Evolutionary conservation across 106 monocot genomes (phyloP).

Genomic region (Allium sativum): DNA sequence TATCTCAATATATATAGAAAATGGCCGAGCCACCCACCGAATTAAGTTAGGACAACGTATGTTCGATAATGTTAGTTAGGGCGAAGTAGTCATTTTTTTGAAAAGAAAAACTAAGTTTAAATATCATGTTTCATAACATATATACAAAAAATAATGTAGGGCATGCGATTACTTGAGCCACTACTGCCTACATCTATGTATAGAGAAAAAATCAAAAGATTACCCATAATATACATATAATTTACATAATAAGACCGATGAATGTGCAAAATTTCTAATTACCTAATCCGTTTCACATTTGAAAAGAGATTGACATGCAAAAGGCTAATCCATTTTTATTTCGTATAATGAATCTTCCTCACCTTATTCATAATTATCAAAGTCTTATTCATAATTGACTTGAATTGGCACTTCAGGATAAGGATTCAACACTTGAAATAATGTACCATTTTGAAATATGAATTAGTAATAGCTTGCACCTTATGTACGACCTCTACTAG

Average conservation of each 20-base stretch:
- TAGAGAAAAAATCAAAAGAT: not conserved
- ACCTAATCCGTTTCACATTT: constrained; percentile 91
- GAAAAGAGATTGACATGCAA: constrained; percentile 51
- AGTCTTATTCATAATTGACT: constrained; percentile 10
- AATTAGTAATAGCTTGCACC: constrained; percentile 48
- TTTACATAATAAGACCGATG: no score
- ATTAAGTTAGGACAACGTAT: no score
- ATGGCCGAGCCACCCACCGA: no score
- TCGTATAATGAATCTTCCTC: constrained; percentile 44
- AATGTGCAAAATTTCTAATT: not conserved
- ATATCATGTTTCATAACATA: no score
- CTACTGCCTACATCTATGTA: no score
- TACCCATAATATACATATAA: no score
- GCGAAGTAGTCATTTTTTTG: no score
- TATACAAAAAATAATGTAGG: no score
- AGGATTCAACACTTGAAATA: constrained; percentile 42
- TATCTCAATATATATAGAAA: constrained; percentile 25
- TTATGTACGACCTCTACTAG: constrained; percentile 65
- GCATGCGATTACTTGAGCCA: no score
- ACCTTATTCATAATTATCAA: constrained; percentile 7
- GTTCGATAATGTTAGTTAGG: no score
- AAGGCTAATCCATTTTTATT: constrained; percentile 27
- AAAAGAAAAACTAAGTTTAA: no score
- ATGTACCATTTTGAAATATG: constrained; percentile 63
- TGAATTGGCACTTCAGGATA: constrained; percentile 20